Base-by-base conservation (phyloP, 176 grass and related monocot species). In the Juncus effusus region DNA sequence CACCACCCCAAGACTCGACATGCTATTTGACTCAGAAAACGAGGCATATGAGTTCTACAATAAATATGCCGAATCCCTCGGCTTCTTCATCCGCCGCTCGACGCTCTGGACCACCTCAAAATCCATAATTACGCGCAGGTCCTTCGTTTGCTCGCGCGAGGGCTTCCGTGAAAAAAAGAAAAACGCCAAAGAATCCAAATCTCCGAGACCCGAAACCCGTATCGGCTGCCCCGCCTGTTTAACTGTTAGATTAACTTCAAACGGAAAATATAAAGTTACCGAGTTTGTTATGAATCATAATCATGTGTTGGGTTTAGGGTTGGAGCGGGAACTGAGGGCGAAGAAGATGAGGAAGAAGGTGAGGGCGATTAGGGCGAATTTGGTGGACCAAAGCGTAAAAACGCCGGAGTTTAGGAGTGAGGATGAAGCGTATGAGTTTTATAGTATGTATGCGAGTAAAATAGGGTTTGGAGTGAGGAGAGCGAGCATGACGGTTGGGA, bases 111-210 rank as follows among this genome's bases (percentile, higher is more conserved):
- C 85, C 49, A 96, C 91, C 6, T 87, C 91, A 41, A 96, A 91
- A 56, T 90, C 87, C 65, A 84, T 96, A 62, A 96, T 96, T 76
- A 96, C 87, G 53, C 79, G 91, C 69, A 87, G 87, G 54, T 90
- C 87, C 44, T 96, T 91, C 76, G 87, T 96, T 4, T 96, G 87
- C 81, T 96, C 87, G 36, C 84, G 87, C 61, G 87, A 96, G 74
- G 91, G 91, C 7, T 96, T 96, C 42, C 79, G 84, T 42, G 91
- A 96, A 75, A 91, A 91, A 73, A 96, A 96, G 57, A 96, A 87
- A 51, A 84, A 86, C 51, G 79, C 84, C 14, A 96, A 96, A 79
- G 91, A 96, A 78, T 76, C 87, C 36, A 96, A 96, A 64, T 83
- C 87, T 64, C 87, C 82, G 14, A 74, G 84, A 66, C 91, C 87